These are phyloP conservation scores for Cucurbita maxima DNA, from an alignment of 306 rosid species.

Conservation along the genomic window DNA sequence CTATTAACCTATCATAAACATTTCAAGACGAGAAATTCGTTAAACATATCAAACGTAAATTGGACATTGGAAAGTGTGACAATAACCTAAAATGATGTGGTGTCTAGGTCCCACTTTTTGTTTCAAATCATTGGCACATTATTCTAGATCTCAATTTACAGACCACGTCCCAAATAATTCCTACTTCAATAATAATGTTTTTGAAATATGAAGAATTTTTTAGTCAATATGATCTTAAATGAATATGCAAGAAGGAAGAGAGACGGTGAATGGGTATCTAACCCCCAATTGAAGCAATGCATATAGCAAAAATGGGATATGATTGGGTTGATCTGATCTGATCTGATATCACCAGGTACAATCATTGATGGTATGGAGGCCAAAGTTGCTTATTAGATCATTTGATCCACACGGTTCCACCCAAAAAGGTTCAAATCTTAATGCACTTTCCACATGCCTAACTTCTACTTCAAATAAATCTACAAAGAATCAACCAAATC, in stretches of 20 bases:
- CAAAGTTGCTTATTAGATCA: not conserved
- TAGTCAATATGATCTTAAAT: not conserved
- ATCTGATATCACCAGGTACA: not conserved
- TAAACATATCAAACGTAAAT: no score
- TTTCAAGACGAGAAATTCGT: no score
- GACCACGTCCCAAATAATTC: no score
- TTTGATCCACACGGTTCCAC: not conserved
- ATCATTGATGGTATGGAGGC: not conserved
- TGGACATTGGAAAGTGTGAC: no score
- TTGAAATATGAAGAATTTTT: no score
- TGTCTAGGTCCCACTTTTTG: no score
- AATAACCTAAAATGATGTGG: no score
- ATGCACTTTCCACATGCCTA: not conserved
- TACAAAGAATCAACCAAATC: not conserved
- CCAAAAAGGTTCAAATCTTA: not conserved
- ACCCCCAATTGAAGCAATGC: not conserved
- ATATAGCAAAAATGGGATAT: not conserved
- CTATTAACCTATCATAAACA: no score
- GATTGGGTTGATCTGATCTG: not conserved
- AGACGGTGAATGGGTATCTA: not conserved
- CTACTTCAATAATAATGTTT: no score
- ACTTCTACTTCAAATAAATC: not conserved
- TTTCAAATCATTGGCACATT: no score
- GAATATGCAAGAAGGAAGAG: not conserved
- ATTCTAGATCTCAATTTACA: not conserved